phyloP scores from a whole-genome alignment of 129 eudicot species.

The Silybum marianum region DNA sequence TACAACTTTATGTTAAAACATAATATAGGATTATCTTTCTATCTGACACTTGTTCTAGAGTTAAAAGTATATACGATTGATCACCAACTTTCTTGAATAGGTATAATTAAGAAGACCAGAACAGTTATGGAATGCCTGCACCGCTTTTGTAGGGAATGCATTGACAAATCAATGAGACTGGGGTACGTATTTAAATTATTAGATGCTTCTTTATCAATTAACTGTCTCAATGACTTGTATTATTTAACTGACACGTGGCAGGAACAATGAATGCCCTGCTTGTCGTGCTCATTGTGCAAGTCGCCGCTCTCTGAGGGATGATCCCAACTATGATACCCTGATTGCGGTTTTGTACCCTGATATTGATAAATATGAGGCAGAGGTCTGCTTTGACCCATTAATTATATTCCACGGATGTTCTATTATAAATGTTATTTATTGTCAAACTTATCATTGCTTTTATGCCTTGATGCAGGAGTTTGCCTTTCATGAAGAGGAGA shows the following conservation, averaged over 20 bases:
- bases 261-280: conserved; percentile 77
- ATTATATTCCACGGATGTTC: background rate
- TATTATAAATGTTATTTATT: background rate
- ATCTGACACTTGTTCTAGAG: background rate
- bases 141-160: conserved; percentile 98
- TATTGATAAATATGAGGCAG: conserved; percentile 58
- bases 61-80: background rate
- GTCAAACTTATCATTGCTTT: background rate
- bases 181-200: conserved; percentile 53
- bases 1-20: background rate
- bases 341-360: conserved; percentile 51
- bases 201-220: background rate
- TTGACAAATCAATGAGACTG: conserved; percentile 93
- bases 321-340: conserved; percentile 53
- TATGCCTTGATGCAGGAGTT: conserved; percentile 44
- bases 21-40: background rate
- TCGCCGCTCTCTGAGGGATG: conserved; percentile 72
- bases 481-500: conserved; percentile 48
- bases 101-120: conserved; percentile 89
- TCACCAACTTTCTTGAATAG: conserved; percentile 36
- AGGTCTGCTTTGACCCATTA: conserved; percentile 39
- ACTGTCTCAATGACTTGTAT: background rate
- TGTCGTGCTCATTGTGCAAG: conserved; percentile 79
- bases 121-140: conserved; percentile 98
- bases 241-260: conserved; percentile 20